These are phyloP conservation scores for Raffaelea ambrosiae DNA, from an alignment of 2,329 filamentous ascomycete species.

Conservation along the genomic window DNA sequence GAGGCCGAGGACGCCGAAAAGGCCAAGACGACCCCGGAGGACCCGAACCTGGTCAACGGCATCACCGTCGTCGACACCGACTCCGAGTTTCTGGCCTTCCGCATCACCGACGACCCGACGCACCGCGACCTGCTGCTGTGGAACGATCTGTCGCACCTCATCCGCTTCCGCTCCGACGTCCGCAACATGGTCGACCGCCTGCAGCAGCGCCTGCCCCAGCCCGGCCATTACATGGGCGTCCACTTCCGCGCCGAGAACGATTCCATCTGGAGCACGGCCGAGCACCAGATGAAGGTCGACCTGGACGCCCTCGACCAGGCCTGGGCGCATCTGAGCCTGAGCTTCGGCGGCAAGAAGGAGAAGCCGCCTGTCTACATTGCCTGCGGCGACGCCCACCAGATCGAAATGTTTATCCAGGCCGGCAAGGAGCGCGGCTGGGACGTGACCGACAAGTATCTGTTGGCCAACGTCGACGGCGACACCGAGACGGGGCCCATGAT, in stretches of 20 bases:
- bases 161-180: conserved; percentile 21
- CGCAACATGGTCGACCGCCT: conserved; percentile 18
- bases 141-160: conserved; percentile 23
- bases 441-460: conserved; percentile 24
- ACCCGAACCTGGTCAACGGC: conserved; percentile 10
- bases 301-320: conserved; percentile 24
- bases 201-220: conserved; percentile 13
- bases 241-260: conserved; percentile 27
- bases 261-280: conserved; percentile 26
- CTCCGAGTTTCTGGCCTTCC: conserved; percentile 23
- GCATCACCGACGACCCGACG: conserved; percentile 27
- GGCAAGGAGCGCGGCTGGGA: conserved; percentile 23
- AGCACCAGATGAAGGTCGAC: conserved; percentile 23
- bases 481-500: conserved; percentile 14
- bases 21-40: neutral
- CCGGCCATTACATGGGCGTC: conserved; percentile 21
- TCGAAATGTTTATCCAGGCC: conserved; percentile 20
- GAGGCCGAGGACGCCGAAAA: conserved; percentile 1
- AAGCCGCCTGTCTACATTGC: conserved; percentile 24
- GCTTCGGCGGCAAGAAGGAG: neutral
- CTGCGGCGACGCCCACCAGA: conserved; percentile 24
- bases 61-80: conserved; percentile 21
- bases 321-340: conserved; percentile 15
- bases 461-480: conserved; percentile 14
- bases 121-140: conserved; percentile 22